Base-by-base conservation (phyloP, 208 protist species). In the Leishmania amazonensis region DNA sequence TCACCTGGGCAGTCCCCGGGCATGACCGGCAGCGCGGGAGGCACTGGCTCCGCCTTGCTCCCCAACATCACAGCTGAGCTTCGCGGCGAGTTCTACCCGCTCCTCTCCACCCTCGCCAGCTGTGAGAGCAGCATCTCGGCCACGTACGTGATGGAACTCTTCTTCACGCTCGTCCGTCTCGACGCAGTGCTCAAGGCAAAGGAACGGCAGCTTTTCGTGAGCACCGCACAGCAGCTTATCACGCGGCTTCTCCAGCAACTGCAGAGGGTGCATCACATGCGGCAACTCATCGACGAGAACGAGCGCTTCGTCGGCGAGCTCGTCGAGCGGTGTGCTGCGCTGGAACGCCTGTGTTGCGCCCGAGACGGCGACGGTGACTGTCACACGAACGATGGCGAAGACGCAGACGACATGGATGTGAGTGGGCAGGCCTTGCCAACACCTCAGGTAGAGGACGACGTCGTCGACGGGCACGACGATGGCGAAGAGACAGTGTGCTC, bases 91-190 rank as follows among this genome's bases (percentile, higher is more conserved):
- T 97, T 97, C 76, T 53, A 87, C 38, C 88, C 89, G 9, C 86
- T 97, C 1, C 89, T 97, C 80, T 45, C 78, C 64, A 83, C 83
- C 58, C 89, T 94, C 47, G 89, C 89, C 62, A 78, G 83, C 68
- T 82, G 79, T 40, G 74, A 84, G 45, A 89, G 57, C 53, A 62
- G 24, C 77, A 78, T 88, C 70, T 78, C 88, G 15, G 75, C 87
- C 75, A 88, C 86, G n/a, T 97, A 97, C 85, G 83, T 88, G 15
- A 79, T 97, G 28, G 93, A 97, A 62, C 86, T 97, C 75, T 54
- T 94, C 68, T 88, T 96, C 53, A 90, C 90, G 4, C 87, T 97
- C 53, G 83, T 87, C 31, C 88, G 90, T 62, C 78, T 97, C 57
- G 94, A 97, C 74, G 89, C 90, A 28, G 76, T 89, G 21, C 83